Evolutionary conservation across 805 yeast species (phyloP).

Genomic region (Wickerhamiella occidentalis): DNA sequence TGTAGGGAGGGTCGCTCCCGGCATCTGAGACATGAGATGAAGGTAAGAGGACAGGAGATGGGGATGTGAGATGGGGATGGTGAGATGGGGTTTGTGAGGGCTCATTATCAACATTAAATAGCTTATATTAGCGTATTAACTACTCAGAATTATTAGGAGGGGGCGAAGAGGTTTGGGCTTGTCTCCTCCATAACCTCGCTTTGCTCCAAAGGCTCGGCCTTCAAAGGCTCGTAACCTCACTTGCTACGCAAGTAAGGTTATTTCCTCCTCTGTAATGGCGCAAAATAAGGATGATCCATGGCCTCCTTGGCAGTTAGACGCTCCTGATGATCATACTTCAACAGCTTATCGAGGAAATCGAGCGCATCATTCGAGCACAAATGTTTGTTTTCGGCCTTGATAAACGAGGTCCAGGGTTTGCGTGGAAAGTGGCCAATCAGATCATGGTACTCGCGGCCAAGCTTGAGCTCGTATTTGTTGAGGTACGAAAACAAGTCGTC

Average conservation of each 20-base stretch:
- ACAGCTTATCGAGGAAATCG: conserved; percentile 59
- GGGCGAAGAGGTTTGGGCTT: too few relatives aligned
- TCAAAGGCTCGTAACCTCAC: neutral
- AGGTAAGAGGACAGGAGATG: too few relatives aligned
- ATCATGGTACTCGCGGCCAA: conserved; percentile 71
- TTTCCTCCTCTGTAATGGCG: conserved; percentile 23
- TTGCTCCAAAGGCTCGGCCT: neutral
- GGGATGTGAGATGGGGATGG: too few relatives aligned
- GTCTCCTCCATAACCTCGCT: neutral
- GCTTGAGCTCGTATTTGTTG: conserved; percentile 52
- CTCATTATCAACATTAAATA: too few relatives aligned
- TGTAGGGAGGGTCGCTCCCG: too few relatives aligned
- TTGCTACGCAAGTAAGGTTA: too few relatives aligned
- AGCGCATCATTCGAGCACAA: conserved; percentile 59
- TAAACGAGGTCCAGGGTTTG: conserved; percentile 76
- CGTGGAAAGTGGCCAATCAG: conserved; percentile 57
- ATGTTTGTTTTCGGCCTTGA: conserved; percentile 56
- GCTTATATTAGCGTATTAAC: too few relatives aligned
- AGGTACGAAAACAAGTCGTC: conserved; percentile 57
- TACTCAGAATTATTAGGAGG: too few relatives aligned
- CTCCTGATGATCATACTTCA: conserved; percentile 77
- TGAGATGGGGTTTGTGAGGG: too few relatives aligned
- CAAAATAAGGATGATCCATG: conserved; percentile 62
- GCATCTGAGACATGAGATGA: too few relatives aligned
- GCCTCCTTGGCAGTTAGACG: conserved; percentile 84